Conservation (phyloP, 768 basidiomycete species). For the Naganishia vaughanmartiniae region DNA sequence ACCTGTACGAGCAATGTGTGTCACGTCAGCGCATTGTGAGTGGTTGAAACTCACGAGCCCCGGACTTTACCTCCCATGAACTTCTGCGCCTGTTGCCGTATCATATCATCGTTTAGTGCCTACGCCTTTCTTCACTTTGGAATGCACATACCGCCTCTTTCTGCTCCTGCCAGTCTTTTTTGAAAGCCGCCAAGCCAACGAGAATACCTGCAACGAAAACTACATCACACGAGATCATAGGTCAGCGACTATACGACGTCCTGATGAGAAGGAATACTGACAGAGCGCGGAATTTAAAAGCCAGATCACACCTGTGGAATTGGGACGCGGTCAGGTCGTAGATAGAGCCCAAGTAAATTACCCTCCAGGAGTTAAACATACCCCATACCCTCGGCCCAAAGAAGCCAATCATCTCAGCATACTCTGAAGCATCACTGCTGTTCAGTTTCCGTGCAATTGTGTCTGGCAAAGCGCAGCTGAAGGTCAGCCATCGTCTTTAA, state of each 20-base stretch:
- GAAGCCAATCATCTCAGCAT: slow-evolving; percentile 50
- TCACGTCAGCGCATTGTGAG: not conserved
- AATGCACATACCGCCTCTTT: slow-evolving; percentile 25
- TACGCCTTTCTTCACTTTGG: not conserved
- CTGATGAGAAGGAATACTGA: not conserved
- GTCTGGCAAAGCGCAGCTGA: slow-evolving; percentile 33
- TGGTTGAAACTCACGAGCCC: too few relatives aligned
- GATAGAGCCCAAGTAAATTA: not conserved
- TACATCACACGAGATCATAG: slow-evolving; percentile 23
- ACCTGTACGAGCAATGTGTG: not conserved
- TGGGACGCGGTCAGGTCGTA: not conserved
- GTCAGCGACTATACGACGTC: not conserved
- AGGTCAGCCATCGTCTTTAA: not conserved
- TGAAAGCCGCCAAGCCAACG: slow-evolving; percentile 50
- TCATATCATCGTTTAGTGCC: not conserved
- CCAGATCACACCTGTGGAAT: slow-evolving; percentile 48
- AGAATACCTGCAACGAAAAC: slow-evolving; percentile 49
- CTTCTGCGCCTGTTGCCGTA: not conserved
- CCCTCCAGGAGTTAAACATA: slow-evolving; percentile 28
- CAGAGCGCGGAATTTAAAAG: slow-evolving; percentile 38
- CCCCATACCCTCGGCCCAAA: slow-evolving; percentile 51
- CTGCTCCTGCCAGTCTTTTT: slow-evolving; percentile 42
- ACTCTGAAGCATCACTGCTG: slow-evolving; percentile 51
- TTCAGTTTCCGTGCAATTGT: slow-evolving; percentile 52
- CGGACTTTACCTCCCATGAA: slow-evolving; percentile 15